Evolutionary conservation across 1,284 basidiomycete genomes (phyloP), one percentile per base, ranked within the genome.

Genomic region (Pseudozyma sp.): DNA sequence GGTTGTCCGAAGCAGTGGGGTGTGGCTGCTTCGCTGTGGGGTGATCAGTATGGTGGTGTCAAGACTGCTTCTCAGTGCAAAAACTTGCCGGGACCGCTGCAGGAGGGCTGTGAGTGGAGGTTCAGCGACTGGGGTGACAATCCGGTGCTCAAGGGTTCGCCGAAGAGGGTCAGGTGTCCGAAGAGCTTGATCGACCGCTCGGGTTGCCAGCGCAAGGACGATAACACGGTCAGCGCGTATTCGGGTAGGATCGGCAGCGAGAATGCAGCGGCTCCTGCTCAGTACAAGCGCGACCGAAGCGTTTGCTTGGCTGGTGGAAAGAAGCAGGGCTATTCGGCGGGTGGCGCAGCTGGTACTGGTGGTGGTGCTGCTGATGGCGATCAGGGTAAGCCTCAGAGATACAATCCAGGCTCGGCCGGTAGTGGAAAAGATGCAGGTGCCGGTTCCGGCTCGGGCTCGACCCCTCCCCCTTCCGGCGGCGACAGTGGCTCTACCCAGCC

Each of bases 161-260:
- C 66, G 4, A 58, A 65, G 52, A 37, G 71, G 2, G 71, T 74
- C 34, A 54, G 37, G 42, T 74, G 71, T 24, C 57, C 66, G n/a
- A 62, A 59, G 58, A 48, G 57, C 9, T 56, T 74, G 35, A 74
- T 74, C 49, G 58, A 74, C 42, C 52, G 66, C 3, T 74, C 71
- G 13, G 71, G 71, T 8, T 68, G 71, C n/a, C 71, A 68, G 62
- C 56, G 71, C 30, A 66, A 68, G 62, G 71, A 74, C 42, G 71
- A 74, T 19, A 55, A 46, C 42, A 54, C 57, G 9, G 29, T 55
- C 34, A 37, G 45, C 17, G 19, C 62, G 9, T 68, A 62, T 44
- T 40, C 53, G 16, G 66, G 66, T 34, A 42, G 66, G 58, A 56
- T 58, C 9, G 57, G 52, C 17, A 31, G 6, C 17, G 17, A 14